Evolutionary conservation across 306 rosid species (phyloP), one percentile per base, ranked within the genome.

Genomic region (Biancaea sappan): DNA sequence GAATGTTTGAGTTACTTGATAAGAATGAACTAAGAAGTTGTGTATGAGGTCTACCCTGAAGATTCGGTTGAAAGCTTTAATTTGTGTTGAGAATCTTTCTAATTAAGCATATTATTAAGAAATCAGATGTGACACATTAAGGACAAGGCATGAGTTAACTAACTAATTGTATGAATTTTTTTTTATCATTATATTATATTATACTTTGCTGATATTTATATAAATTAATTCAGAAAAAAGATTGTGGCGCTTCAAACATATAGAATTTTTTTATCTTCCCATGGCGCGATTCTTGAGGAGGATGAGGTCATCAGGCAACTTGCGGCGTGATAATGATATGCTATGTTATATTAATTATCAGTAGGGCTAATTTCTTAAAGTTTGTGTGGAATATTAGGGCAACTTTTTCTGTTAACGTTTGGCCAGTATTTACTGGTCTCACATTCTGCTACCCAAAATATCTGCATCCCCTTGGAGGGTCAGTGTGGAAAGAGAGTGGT

Each of bases 381-480:
- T 3, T 57, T 57, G 18, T 2, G 38, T 28, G 2, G 10, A 6
- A 5, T 58, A 5, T 5, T 29, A 16, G 43, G 44, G 7, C 66
- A 32, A 60, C 6, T 60, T 32, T 44, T 3, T 16, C 16, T 7
- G 7, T 11, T 56, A 2, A 2, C 6, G 37, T 4, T 41, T 11
- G 15, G 16, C 16, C 46, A 24, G 1, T 4, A 51, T 51, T 52
- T 5, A 52, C 8, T 22, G 3, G 11, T 11, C 19, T 11, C 19
- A 2, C 26, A 22, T 37, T 32, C 26, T 2, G 3, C 18, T 21
- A 21, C 48, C 52, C 24, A 54, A 66, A 44, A 46, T 44, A 72
- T 79, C 78, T 79, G 19, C 57, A 13, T 21, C 74, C 8, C 11
- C 69, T 25, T 11, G 24, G 21, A 59, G 47, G 47, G 28, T 32